Base-by-base conservation (phyloP, 345 rosid species). In the Excoecaria cochinchinensis region DNA sequence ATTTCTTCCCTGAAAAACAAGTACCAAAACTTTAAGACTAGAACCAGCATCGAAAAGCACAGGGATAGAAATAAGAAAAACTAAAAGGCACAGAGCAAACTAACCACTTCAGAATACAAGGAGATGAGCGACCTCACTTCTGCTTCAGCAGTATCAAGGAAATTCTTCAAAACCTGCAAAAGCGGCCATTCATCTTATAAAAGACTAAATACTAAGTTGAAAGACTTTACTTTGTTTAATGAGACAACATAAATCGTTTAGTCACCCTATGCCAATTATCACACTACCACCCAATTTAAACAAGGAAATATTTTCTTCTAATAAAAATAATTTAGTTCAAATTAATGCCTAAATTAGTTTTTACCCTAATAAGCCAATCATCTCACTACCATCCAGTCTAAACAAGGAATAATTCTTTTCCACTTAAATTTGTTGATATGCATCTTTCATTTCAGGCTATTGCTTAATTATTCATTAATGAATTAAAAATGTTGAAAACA, bases 71-170 rank as follows among this genome's bases (percentile, higher is more conserved):
- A 44, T 1, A 40, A 42, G 25, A 53, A 78, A 78, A 61, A 8
- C 36, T 75, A 1, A 48, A 22, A 77, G 64, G 57, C 52, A 55
- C 39, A 44, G 48, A 48, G 39, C 75, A 55, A 60, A 80, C 96
- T 85, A 75, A 95, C 98, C 94, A 90, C 96, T 93, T 90, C 97
- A 44, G 89, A 72, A 82, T 95, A 95, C 68, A 95, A 84, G 56
- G 90, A 84, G 70, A 86, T 84, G 71, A 95, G 94, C 5, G 83
- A 85, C 87, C 90, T 87, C 38, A 91, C 99, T 83, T 90, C 95
- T 69, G 91, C 94, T 90, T 91, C 97, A 74, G 99, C 99, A 3
- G 92, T 89, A 76, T 86, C 86, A 74, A 93, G 97, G 84, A 95
- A 95, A 51, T 80, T 81, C 78, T 90, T 95, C 83, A 91, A 74